Evolutionary conservation across 306 rosid species (phyloP).

Genomic region (Prunus mira): DNA sequence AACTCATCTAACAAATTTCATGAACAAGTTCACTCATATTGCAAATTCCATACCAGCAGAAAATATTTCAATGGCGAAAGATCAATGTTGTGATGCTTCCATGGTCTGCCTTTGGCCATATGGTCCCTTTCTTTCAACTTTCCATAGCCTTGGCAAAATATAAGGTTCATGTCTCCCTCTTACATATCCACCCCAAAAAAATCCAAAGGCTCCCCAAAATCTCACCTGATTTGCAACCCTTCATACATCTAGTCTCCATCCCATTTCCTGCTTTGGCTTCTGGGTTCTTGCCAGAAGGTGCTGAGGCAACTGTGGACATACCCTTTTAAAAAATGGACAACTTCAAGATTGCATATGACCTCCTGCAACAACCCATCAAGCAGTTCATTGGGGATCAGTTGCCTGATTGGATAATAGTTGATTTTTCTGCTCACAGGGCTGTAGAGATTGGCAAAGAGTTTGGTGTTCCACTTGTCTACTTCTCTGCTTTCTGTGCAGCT

Average conservation of each 20-base stretch:
- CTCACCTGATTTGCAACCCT: background rate
- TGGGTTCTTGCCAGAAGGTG: slow-evolving; percentile 14
- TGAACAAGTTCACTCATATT: no score
- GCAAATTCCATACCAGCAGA: no score
- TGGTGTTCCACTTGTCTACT: background rate
- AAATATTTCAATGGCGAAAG: no score
- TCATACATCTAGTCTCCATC: background rate
- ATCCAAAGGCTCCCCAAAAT: slow-evolving; percentile 18
- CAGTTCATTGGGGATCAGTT: slow-evolving; percentile 5
- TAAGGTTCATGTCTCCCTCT: slow-evolving; percentile 23
- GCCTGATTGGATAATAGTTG: slow-evolving; percentile 21
- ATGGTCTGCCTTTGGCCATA: slow-evolving; percentile 31
- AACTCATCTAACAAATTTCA: no score
- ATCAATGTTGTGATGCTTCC: slow-evolving; percentile 17
- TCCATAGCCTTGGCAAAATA: slow-evolving; percentile 16
- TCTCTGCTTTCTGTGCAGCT: background rate
- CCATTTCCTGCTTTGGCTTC: slow-evolving; percentile 6
- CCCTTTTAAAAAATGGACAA: slow-evolving; percentile 6
- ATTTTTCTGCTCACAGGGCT: background rate
- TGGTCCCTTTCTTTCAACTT: slow-evolving; percentile 11
- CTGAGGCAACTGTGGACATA: slow-evolving; percentile 16
- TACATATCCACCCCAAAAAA: slow-evolving; percentile 26
- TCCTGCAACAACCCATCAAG: background rate
- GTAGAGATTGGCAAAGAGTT: background rate
- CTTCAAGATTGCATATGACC: slow-evolving; percentile 9